Conservation (phyloP, 306 rosid genomes). For the Dryas alaskensis region DNA sequence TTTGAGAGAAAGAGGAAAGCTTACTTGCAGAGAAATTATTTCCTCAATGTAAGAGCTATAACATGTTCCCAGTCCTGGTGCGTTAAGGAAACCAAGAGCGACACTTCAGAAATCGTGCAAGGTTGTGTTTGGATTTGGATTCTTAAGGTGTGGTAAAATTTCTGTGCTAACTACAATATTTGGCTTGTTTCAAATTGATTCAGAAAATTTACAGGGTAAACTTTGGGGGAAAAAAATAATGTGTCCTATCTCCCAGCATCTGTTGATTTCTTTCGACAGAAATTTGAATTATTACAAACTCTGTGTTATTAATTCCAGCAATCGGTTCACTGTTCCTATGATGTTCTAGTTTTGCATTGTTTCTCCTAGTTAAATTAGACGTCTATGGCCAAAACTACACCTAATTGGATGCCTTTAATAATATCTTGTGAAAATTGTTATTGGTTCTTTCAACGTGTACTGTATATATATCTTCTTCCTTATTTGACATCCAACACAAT, state of each 20-base stretch:
- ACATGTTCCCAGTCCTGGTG: neutral
- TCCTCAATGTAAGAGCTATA: neutral
- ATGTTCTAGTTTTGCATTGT: too few species aligned
- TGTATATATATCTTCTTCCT: neutral
- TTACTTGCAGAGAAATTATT: neutral
- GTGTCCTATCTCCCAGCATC: too few species aligned
- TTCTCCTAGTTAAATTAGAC: too few species aligned
- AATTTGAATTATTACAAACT: neutral
- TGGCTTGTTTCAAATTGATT: neutral
- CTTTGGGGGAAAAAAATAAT: too few species aligned
- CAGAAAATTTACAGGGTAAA: neutral
- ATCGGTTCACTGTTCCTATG: too few species aligned
- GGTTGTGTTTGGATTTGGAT: too few species aligned
- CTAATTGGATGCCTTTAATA: too few species aligned
- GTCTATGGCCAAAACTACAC: too few species aligned
- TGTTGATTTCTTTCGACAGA: neutral
- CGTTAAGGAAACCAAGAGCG: too few species aligned
- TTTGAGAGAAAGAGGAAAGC: neutral
- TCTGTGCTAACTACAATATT: neutral
- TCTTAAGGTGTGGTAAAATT: too few species aligned
- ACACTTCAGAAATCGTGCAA: too few species aligned
- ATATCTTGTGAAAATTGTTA: neutral
- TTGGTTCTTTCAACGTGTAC: neutral
- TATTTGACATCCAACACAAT: neutral
- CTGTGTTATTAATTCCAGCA: too few species aligned